Percentiles rank a stretch among this genome's conserved stretches.
Evolutionary conservation across 2,329 filamentous ascomycete species (phyloP).

Genomic region (Chaetomiaceae sp.): DNA sequence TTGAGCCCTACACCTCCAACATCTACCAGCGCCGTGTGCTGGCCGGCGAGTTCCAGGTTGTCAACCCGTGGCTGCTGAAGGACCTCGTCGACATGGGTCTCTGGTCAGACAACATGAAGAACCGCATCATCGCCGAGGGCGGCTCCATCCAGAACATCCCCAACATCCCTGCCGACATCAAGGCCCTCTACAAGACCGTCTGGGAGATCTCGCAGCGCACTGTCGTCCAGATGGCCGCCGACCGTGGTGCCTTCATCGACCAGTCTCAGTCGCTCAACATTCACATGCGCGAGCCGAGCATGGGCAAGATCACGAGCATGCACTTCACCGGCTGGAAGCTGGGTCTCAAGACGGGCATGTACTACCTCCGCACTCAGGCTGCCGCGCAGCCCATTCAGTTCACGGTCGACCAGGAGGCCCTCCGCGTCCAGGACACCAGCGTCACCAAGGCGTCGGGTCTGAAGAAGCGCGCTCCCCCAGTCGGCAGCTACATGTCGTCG

Average conservation of each 20-base stretch:
- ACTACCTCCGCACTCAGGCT: constrained; percentile 97
- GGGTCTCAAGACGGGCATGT: constrained; percentile 99
- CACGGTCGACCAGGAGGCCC: constrained; percentile 93
- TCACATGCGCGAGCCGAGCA: constrained; percentile 97
- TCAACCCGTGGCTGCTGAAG: constrained; percentile 98
- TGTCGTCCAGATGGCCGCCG: constrained; percentile 95
- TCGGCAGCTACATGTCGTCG: constrained; percentile 53
- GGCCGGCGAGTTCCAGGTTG: constrained; percentile 97
- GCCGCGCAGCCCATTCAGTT: constrained; percentile 97
- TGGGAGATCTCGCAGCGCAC: constrained; percentile 98
- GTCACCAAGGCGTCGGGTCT: constrained; percentile 57
- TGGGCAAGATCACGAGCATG: constrained; percentile 99
- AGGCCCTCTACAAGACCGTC: constrained; percentile 97
- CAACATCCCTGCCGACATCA: constrained; percentile 93
- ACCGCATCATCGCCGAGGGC: constrained; percentile 96
- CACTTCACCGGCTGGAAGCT: constrained; percentile 99
- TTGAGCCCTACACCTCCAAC: constrained; percentile 99
- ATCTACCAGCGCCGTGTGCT: constrained; percentile 98
- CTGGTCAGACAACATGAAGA: constrained; percentile 99
- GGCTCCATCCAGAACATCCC: constrained; percentile 96
- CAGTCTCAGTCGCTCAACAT: constrained; percentile 99
- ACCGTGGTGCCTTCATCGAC: constrained; percentile 97
- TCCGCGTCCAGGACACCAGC: constrained; percentile 80
- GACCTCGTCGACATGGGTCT: constrained; percentile 96
- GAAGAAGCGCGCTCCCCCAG: constrained; percentile 66